Evolutionary conservation across 331 rosid species (phyloP).

Genomic region (Acacia pycnantha): DNA sequence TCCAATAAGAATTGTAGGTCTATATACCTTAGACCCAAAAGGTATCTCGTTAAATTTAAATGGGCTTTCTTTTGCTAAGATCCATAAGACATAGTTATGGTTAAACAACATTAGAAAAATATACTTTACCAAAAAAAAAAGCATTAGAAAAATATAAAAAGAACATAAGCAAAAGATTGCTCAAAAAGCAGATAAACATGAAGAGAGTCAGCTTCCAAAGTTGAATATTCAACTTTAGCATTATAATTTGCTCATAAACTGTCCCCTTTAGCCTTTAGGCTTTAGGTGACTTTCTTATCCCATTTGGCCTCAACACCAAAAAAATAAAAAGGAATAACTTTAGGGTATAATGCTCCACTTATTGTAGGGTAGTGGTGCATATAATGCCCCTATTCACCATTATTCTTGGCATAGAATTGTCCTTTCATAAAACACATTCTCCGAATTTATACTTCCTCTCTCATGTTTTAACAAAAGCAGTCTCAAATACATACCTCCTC

Average conservation of each 20-base stretch:
- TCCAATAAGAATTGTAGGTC: background rate
- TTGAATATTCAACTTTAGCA: background rate
- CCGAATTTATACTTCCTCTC: constrained; percentile 2
- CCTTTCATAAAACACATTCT: background rate
- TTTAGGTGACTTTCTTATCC: background rate
- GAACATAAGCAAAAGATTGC: background rate
- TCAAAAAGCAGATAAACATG: background rate
- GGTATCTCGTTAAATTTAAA: background rate
- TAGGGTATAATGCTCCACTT: background rate
- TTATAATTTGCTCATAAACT: background rate
- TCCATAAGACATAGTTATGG: background rate
- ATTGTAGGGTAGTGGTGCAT: background rate
- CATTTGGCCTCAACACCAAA: background rate
- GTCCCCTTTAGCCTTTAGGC: background rate
- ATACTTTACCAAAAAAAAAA: too few species aligned
- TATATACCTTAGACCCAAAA: background rate
- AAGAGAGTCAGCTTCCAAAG: background rate
- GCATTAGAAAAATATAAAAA: too few species aligned
- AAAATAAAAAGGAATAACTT: background rate
- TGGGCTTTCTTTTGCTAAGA: background rate
- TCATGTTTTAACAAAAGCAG: background rate
- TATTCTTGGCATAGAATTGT: background rate
- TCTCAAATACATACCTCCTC: background rate
- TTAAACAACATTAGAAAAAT: background rate
- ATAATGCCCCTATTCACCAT: background rate